Base-by-base conservation (phyloP, 106 monocot species). In the Phalaenopsis equestris region DNA sequence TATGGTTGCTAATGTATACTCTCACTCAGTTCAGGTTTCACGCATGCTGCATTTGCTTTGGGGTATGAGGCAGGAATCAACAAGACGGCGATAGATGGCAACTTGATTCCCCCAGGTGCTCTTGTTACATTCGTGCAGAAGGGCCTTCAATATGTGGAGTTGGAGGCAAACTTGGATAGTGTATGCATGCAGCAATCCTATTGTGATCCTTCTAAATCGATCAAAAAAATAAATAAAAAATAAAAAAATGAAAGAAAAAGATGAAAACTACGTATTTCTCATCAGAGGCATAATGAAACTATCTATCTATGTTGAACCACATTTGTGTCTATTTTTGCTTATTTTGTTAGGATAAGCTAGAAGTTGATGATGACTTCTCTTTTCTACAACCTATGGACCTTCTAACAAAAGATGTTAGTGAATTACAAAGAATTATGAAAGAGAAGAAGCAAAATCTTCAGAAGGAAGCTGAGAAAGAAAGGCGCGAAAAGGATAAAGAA, bases 41-140 rank as follows among this genome's bases (percentile, higher is more conserved):
- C 91, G 56, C 98, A 99, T 87, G 75, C 98, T 47, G 90, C 94
- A 83, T 99, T 99, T 88, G 82, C 94, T 80, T 86, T 99, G 82
- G 98, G 98, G 56, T 99, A 91, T 91, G 98, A 99, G 77, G 94
- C 92, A 36, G 92, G 98, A 77, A 91, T 99, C 49, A 86, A 94
- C 79, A 99, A 83, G 84, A 80, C 85, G 73, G 80, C 80, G 45
- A 94, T 94, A 80, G 92, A 99, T 88, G 94, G 92, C 19, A 86
- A 93, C 86, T 38, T 84, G 75, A 87, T 99, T 81, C 98, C 98
- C 64, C 94, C 92, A 19, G 94, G 90, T 77, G 89, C 98, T 77
- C 92, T 99, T 83, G 87, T 99, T 79, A 99, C 90, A 37, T 86
- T 99, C 81, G 94, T 99, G 39, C 98, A 99, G 55, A 99, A 94